phyloP scores from a whole-genome alignment of 768 basidiomycete species.

The Lactifluus volemus region DNA sequence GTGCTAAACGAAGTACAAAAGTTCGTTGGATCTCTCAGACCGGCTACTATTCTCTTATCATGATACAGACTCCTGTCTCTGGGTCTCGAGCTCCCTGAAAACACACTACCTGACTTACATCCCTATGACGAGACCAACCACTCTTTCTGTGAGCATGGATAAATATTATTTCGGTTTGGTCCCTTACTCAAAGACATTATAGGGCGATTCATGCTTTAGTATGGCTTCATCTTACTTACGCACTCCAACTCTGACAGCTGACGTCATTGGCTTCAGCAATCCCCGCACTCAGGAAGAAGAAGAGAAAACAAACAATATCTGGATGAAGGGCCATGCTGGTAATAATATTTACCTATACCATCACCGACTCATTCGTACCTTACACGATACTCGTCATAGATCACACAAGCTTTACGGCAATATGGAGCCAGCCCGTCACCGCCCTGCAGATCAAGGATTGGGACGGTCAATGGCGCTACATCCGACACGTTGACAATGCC shows the following conservation, averaged over 20 bases:
- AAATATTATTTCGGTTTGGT: background rate
- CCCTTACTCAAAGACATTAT: background rate
- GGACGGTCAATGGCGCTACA: constrained; percentile 31
- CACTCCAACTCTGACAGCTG: background rate
- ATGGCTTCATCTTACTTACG: constrained; percentile 18
- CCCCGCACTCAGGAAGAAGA: constrained; percentile 29
- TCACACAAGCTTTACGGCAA: constrained; percentile 28
- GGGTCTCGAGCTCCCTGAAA: constrained; percentile 47
- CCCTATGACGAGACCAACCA: constrained; percentile 29
- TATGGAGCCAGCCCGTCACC: constrained; percentile 32
- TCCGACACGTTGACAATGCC: constrained; percentile 30
- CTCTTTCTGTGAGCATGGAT: constrained; percentile 14
- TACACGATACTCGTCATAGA: constrained; percentile 19
- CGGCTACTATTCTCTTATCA: background rate
- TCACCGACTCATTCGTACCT: background rate
- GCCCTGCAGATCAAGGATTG: constrained; percentile 30
- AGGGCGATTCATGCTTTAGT: constrained; percentile 68
- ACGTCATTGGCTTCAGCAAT: constrained; percentile 21
- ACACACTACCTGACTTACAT: constrained; percentile 41
- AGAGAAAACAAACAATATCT: constrained; percentile 25
- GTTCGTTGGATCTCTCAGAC: constrained; percentile 35
- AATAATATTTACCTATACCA: background rate
- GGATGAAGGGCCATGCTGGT: constrained; percentile 35
- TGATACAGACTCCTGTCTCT: constrained; percentile 37
- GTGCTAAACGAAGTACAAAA: constrained; percentile 33